phyloP scores from a whole-genome alignment of 129 eudicot genomes.

The Heracleum sosnowskyi region DNA sequence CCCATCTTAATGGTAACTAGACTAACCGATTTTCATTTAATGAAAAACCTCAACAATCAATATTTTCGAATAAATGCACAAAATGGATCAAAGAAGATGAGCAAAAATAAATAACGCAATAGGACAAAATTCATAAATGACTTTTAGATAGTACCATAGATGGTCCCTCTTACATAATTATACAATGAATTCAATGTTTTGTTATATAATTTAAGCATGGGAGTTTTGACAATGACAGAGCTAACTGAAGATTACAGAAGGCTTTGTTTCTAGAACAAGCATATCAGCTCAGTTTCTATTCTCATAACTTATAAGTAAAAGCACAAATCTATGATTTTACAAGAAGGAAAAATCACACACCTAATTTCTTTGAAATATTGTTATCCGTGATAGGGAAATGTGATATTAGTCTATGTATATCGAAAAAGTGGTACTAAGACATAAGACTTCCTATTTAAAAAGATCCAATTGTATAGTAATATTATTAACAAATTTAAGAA shows the following conservation, averaged over 20 bases:
- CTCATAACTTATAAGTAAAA: not conserved
- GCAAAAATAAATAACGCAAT: not conserved
- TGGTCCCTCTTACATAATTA: slow-evolving; percentile 1
- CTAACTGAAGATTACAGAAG: not conserved
- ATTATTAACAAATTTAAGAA: not conserved
- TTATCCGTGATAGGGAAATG: not conserved
- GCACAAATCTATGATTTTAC: not conserved
- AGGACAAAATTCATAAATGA: slow-evolving; percentile 1
- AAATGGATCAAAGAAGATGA: not conserved
- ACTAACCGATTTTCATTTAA: not conserved
- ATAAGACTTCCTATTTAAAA: not conserved
- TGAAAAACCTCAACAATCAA: not conserved
- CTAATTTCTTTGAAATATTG: not conserved
- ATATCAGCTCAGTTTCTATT: not conserved
- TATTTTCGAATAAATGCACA: not conserved
- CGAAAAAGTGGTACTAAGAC: not conserved
- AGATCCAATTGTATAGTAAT: not conserved
- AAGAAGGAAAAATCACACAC: not conserved
- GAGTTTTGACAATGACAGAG: not conserved
- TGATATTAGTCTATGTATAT: not conserved
- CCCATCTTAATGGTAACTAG: not conserved
- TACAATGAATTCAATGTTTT: not conserved
- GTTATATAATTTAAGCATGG: not conserved
- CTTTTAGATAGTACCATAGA: not conserved
- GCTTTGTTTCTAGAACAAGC: not conserved